These are phyloP conservation scores for Anethum foeniculum DNA, from an alignment of 140 eudicot species.

Conservation along the genomic window DNA sequence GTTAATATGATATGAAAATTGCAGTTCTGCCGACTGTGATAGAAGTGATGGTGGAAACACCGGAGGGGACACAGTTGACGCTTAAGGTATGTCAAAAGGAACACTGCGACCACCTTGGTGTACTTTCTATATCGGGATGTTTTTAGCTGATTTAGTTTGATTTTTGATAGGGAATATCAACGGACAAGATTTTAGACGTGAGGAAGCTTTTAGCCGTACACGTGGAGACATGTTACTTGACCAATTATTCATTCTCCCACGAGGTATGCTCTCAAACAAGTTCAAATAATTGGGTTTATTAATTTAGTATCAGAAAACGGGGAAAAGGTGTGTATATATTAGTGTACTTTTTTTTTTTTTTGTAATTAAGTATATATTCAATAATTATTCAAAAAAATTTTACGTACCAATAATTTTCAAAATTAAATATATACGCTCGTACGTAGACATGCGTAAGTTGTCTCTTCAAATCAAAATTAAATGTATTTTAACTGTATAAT, in stretches of 20 bases:
- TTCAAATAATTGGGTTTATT: too few relatives aligned
- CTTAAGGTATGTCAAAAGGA: constrained; percentile 46
- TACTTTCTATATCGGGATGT: background rate
- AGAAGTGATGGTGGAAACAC: constrained; percentile 70
- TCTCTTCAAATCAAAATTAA: too few relatives aligned
- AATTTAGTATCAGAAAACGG: too few relatives aligned
- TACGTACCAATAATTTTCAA: too few relatives aligned
- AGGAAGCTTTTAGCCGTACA: constrained; percentile 71
- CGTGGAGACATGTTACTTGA: constrained; percentile 87
- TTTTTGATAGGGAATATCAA: constrained; percentile 65
- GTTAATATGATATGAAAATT: background rate
- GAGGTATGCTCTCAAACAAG: constrained; percentile 49
- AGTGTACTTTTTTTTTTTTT: too few relatives aligned
- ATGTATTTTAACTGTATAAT: too few relatives aligned
- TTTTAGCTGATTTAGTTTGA: background rate
- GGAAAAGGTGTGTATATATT: too few relatives aligned
- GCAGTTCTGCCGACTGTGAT: constrained; percentile 84
- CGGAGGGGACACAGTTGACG: constrained; percentile 66
- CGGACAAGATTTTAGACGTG: constrained; percentile 86
- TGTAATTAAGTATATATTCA: too few relatives aligned
- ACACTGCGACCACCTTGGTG: background rate
- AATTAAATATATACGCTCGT: too few relatives aligned
- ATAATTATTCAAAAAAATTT: too few relatives aligned
- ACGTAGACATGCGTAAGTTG: too few relatives aligned
- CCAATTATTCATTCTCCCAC: constrained; percentile 80